Conservation (phyloP, 2,329 filamentous ascomycete genomes). For the Ilyonectria robusta region DNA sequence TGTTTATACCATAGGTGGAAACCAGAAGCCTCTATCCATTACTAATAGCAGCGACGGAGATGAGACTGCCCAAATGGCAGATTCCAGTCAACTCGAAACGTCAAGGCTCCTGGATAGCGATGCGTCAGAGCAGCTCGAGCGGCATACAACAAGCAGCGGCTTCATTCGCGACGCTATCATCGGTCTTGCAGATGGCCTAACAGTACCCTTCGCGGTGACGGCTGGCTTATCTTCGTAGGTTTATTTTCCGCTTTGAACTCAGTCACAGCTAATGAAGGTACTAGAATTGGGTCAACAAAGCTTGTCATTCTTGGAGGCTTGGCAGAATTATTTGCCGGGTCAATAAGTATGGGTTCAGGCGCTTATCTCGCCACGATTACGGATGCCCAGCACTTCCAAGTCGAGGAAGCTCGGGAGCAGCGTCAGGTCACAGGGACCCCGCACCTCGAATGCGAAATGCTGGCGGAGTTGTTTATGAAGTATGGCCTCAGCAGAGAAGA, state of each 20-base stretch:
- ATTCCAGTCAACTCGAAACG: not conserved
- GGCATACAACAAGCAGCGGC: not conserved
- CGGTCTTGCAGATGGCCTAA: not conserved
- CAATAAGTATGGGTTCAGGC: not conserved
- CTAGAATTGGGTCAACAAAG: not conserved
- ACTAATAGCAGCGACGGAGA: not conserved
- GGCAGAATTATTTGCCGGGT: not conserved
- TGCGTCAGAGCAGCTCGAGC: not conserved
- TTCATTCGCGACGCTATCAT: not conserved
- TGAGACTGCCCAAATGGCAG: not conserved
- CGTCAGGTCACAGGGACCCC: not conserved
- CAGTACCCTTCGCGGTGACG: not conserved
- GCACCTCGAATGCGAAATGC: not conserved
- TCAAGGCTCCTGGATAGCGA: not conserved
- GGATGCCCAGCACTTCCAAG: not conserved
- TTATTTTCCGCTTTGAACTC: not conserved
- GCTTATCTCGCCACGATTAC: not conserved
- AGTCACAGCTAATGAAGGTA: not conserved
- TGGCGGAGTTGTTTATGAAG: not conserved
- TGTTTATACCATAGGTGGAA: not conserved
- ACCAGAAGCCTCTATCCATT: not conserved
- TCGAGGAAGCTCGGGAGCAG: not conserved
- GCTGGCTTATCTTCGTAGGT: not conserved
- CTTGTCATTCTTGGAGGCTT: not conserved
- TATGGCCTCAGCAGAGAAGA: not conserved